A percentile compares a stretch with the other conserved stretches of the same genome.
phyloP scores from a whole-genome alignment of 192 early-diverging fungal genomes.

The Coemansia sp. region DNA sequence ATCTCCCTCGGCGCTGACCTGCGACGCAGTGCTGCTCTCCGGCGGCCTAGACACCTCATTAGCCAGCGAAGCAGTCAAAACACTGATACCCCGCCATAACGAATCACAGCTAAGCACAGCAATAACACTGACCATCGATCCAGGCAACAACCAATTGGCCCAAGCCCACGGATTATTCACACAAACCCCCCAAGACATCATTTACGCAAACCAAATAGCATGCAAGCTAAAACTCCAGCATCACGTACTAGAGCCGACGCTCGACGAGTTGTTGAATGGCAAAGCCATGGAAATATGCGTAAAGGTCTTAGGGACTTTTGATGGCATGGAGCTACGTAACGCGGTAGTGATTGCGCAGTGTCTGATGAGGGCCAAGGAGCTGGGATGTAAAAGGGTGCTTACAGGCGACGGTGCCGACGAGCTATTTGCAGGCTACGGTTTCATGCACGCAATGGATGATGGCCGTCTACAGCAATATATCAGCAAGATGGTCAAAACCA shows the following conservation, averaged over 20 bases:
- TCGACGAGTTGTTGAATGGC: conserved; percentile 40
- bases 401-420: conserved; percentile 75
- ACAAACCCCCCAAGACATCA: conserved; percentile 56
- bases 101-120: conserved; percentile 45
- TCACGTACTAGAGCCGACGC: conserved; percentile 51
- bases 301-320: conserved; percentile 62
- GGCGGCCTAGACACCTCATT: conserved; percentile 77
- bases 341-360: conserved; percentile 61
- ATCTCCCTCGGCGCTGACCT: conserved; percentile 16
- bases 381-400: conserved; percentile 55
- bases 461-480: conserved; percentile 55
- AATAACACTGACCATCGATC: conserved; percentile 57
- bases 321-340: conserved; percentile 74
- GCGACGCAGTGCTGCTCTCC: conserved; percentile 49
- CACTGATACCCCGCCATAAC: conserved; percentile 13
- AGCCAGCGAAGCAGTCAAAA: conserved; percentile 53
- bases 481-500: conserved; percentile 53
- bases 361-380: conserved; percentile 45
- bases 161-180: conserved; percentile 22
- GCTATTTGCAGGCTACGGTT: conserved; percentile 71
- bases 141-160: conserved; percentile 9
- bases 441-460: conserved; percentile 59
- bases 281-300: conserved; percentile 59
- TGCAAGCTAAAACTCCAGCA: conserved; percentile 47
- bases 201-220: conserved; percentile 59